Percentiles rank a stretch among this genome's conserved stretches.
Evolutionary conservation across 495 filamentous ascomycete species (phyloP).

Genomic region (Penicillium cinerascens): DNA sequence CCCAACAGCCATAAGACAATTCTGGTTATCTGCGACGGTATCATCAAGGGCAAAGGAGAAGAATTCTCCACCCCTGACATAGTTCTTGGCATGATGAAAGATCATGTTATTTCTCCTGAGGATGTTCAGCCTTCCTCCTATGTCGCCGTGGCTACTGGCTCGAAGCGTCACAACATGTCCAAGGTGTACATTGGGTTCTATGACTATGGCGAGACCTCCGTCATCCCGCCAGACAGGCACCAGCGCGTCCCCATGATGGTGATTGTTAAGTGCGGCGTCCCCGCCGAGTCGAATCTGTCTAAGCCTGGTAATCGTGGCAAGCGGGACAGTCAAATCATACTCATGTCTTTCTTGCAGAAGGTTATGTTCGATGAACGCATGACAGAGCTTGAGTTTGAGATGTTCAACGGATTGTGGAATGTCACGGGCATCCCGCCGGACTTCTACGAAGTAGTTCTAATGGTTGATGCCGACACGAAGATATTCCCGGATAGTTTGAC

Average conservation of each 20-base stretch:
- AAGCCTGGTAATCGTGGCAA: conserved; percentile 98
- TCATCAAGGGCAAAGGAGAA: conserved; percentile 97
- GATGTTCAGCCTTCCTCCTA: conserved; percentile 90
- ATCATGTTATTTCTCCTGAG: conserved; percentile 71
- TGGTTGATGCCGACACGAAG: conserved; percentile 99
- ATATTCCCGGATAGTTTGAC: conserved; percentile 97
- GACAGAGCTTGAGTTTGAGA: conserved; percentile 98
- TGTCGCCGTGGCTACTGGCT: conserved; percentile 91
- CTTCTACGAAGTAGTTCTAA: conserved; percentile 94
- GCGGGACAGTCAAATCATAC: conserved; percentile 95
- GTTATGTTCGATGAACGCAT: conserved; percentile 99
- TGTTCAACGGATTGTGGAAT: conserved; percentile 99
- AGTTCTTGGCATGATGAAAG: conserved; percentile 88
- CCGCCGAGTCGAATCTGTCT: conserved; percentile 71
- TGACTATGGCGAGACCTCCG: conserved; percentile 80
- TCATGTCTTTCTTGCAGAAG: conserved; percentile 99
- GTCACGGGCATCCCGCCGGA: conserved; percentile 96
- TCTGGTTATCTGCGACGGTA: conserved; percentile 92
- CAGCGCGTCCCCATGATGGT: conserved; percentile 99
- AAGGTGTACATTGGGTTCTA: conserved; percentile 98
- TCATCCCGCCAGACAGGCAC: conserved; percentile 80
- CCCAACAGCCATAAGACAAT: conserved; percentile 99
- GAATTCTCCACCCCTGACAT: conserved; percentile 84
- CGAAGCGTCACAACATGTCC: conserved; percentile 98
- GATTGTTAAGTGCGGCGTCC: conserved; percentile 93